Evolutionary conservation across 176 grass and related monocot species (phyloP).

Genomic region (Elaeis guineensis): DNA sequence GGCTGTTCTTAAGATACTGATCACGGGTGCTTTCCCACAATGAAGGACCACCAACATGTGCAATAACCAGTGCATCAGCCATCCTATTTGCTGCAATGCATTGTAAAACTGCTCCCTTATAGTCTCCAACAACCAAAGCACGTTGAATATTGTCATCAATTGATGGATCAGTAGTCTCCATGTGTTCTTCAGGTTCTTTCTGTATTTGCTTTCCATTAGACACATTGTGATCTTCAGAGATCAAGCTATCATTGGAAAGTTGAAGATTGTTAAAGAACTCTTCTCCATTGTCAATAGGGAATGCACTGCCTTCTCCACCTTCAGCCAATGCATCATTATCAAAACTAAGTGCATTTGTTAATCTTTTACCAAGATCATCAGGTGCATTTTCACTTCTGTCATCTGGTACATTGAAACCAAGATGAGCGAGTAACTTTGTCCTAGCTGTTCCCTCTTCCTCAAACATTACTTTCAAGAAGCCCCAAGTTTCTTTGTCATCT

Average conservation of each 20-base stretch:
- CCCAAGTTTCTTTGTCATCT: conserved; percentile 92
- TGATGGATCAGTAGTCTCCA: conserved; percentile 39
- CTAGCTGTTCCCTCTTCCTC: conserved; percentile 82
- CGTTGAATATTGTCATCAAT: conserved; percentile 81
- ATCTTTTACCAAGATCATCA: conserved; percentile 55
- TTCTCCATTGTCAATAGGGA: conserved; percentile 81
- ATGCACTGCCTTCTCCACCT: conserved; percentile 32
- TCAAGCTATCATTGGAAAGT: conserved; percentile 38
- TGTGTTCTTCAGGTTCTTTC: conserved; percentile 40
- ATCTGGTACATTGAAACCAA: conserved; percentile 72
- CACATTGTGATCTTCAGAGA: conserved; percentile 34
- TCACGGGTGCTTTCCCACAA: conserved; percentile 87
- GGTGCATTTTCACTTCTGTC: conserved; percentile 27
- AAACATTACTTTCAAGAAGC: conserved; percentile 90
- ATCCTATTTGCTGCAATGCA: conserved; percentile 88
- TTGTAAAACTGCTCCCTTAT: conserved; percentile 75
- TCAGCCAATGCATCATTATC: conserved; percentile 34
- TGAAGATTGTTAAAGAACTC: conserved; percentile 98
- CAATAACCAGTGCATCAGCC: conserved; percentile 99
- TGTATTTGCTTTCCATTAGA: conserved; percentile 39
- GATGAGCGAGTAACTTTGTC: conserved; percentile 79
- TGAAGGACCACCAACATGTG: conserved; percentile 76
- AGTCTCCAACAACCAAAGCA: conserved; percentile 94
- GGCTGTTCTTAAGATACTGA: conserved; percentile 73
- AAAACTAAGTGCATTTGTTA: conserved; percentile 60